Base-by-base conservation (phyloP, 305 asterid genomes). In the Fraxinus sp. region DNA sequence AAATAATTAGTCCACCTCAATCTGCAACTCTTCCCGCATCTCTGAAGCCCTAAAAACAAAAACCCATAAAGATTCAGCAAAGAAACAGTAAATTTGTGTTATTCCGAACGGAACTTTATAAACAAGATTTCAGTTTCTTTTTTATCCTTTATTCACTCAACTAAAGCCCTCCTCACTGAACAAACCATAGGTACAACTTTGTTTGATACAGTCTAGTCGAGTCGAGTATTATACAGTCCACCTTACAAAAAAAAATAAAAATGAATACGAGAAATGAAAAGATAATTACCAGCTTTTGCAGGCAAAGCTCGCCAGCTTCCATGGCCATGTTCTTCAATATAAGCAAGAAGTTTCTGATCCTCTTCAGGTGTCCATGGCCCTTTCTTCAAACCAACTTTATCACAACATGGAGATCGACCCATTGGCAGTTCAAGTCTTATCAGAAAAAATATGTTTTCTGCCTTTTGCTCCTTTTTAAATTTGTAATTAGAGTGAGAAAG, bases 341-440 rank as follows among this genome's bases (percentile, higher is more conserved):
- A 92, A 57, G 97, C 98, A 78, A 94, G 83, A 74, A 94, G 97
- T 24, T 94, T 93, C 84, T 94, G 96, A 72, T 94, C 98, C 84
- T 94, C 98, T 83, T 94, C 98, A 3, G 98, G 96, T 11, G 97
- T 94, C 98, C 98, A 94, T 1, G 98, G 98, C 16, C 98, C 98
- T 84, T 93, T 94, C 86, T 94, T 94, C 76, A 94, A 68, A 73
- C 98, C 98, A 10, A 90, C 82, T 83, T 93, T 95, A 49, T 93
- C 98, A 72, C 98, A 93, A 33, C 98, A 95, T 1, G 98, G 98
- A 80, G 98, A 93, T 82, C 98, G 90, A 33, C 98, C 98, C 98
- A 95, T 94, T 37, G 86, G 49, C 68, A 26, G 70, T 70, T 59
- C 84, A 30, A 49, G 22, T 32, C 36, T 75, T 41, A 81, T 36